Base-by-base conservation (phyloP, 1,139 yeast species). In the Saccharomyces hybrid region DNA sequence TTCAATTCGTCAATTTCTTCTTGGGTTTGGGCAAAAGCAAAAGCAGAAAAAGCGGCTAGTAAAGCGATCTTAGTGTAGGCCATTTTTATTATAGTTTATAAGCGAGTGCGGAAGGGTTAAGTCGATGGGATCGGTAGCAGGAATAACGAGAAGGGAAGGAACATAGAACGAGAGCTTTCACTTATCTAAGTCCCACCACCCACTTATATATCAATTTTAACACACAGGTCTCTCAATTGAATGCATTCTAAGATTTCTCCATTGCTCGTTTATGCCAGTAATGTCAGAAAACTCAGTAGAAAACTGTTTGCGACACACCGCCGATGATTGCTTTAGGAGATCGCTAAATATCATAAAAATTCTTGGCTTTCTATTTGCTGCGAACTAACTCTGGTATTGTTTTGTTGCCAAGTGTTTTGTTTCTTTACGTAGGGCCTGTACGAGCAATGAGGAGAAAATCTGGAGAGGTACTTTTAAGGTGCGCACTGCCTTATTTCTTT, bases 71-170 rank as follows among this genome's bases (percentile, higher is more conserved):
- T 20, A 20, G 23, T 20, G 23, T 20, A 20, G 23, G 23, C 23
- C 23, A 20, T 20, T 20, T 20, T 48, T 41, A 48, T 48, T 48
- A 23, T 49, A 31, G 47, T 44, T 16, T 48, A 20, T 47, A 23
- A 48, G 50, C 50, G 50, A 48, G 50, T 13, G 50, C 34, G 26
- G 34, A 20, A 48, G 47, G 30, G 30, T 28, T 28, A 28, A 28
- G 30, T 28, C 30, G 30, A 28, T 28, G 30, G 30, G 30, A 28
- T 28, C 30, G 30, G 30, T 28, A 28, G 30, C 30, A 28, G 30
- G 30, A 28, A 28, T 32, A 32, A 32, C 14, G 7, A 32, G 8
- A 9, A 32, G 14, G 8, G 38, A 32, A n/a, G 20, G 38, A 32
- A 32, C 14, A 32, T n/a, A 13, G 38, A n/a, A n/a, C 14, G 20